phyloP scores from a whole-genome alignment of 495 filamentous ascomycete genomes.

The Talaromyces liani region DNA sequence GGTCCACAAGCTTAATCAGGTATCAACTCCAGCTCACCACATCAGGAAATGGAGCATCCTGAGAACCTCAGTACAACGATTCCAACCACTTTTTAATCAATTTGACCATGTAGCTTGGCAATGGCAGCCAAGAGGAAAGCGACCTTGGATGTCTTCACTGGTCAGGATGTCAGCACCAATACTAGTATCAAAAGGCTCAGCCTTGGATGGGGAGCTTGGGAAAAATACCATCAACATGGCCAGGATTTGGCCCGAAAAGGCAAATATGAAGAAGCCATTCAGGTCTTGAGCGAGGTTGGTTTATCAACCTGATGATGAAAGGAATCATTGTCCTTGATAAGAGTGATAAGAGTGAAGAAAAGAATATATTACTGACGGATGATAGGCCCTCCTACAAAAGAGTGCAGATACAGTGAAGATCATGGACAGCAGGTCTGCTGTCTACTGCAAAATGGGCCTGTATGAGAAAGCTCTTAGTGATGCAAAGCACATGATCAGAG shows the following conservation, averaged over 20 bases:
- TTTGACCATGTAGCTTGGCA: background rate
- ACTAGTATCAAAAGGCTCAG: background rate
- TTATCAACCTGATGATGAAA: background rate
- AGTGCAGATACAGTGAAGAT: slow-evolving; percentile 30
- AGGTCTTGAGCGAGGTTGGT: slow-evolving; percentile 35
- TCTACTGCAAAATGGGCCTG: slow-evolving; percentile 49
- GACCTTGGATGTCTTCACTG: background rate
- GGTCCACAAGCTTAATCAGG: background rate
- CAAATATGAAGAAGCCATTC: slow-evolving; percentile 31
- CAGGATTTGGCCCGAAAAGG: slow-evolving; percentile 34
- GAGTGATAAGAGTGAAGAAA: background rate
- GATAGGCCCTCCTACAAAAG: slow-evolving; percentile 28
- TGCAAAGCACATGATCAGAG: slow-evolving; percentile 51
- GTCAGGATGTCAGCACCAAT: background rate
- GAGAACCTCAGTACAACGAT: background rate
- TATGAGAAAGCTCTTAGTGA: slow-evolving; percentile 49
- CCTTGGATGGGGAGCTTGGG: background rate
- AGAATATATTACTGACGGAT: background rate
- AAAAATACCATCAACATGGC: slow-evolving; percentile 23
- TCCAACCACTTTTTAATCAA: background rate
- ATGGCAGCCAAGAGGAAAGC: slow-evolving; percentile 5
- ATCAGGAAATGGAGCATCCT: background rate
- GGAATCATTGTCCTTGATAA: background rate
- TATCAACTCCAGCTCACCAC: background rate
- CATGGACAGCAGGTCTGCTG: slow-evolving; percentile 55